These are phyloP conservation scores for Pyrus pyrifolia DNA, from an alignment of 306 rosid species.

Conservation along the genomic window DNA sequence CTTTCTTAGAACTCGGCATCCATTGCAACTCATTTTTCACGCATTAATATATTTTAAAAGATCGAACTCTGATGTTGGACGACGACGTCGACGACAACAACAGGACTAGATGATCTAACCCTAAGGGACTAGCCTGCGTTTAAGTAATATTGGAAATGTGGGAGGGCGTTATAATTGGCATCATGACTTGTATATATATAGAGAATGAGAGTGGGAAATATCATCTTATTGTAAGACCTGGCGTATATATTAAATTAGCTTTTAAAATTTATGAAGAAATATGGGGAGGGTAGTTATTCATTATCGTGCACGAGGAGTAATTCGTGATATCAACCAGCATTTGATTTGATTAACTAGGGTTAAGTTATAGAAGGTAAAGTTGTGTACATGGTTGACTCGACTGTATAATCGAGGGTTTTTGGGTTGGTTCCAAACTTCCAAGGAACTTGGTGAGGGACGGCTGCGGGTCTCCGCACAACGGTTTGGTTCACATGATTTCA, in stretches of 20 bases:
- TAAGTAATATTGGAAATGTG: background rate
- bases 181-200: background rate
- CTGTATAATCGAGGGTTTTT: background rate
- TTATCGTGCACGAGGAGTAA: background rate
- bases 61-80: background rate
- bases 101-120: background rate
- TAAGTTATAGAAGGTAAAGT: constrained; percentile 4
- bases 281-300: background rate
- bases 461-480: constrained; percentile 42
- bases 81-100: background rate
- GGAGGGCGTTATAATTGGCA: background rate
- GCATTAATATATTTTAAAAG: background rate
- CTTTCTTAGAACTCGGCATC: constrained; percentile 67
- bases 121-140: background rate
- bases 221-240: background rate
- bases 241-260: no score
- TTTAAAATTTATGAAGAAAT: background rate
- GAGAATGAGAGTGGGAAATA: background rate
- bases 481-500: background rate
- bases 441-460: constrained; percentile 36
- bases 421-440: constrained; percentile 42
- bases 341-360: constrained; percentile 9
- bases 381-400: background rate
- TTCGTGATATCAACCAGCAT: background rate
- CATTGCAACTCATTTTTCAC: constrained; percentile 60